Percentiles rank a stretch among this genome's conserved stretches.
Conservation (phyloP, 352 stramenopile genomes). For the Elongisporangium prolatum region DNA sequence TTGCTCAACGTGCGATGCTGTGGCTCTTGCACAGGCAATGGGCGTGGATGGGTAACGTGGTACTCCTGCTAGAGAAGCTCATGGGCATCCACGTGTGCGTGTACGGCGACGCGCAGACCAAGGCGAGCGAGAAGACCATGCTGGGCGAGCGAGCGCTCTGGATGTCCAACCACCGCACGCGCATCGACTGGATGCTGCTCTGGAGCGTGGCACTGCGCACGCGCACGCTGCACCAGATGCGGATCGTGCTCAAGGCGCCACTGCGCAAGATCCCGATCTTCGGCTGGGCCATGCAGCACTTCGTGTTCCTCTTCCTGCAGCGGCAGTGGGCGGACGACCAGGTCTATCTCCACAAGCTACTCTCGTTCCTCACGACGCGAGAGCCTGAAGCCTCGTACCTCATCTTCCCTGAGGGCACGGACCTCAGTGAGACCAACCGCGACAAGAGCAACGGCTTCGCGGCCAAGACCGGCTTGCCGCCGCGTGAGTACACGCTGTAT, state of each 20-base stretch:
- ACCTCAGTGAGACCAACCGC: slow-evolving; percentile 61
- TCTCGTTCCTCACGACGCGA: slow-evolving; percentile 43
- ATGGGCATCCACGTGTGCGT: slow-evolving; percentile 56
- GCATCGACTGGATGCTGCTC: slow-evolving; percentile 84
- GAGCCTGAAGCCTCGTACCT: slow-evolving; percentile 65
- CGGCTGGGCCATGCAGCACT: slow-evolving; percentile 84
- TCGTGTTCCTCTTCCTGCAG: slow-evolving; percentile 81
- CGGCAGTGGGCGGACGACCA: slow-evolving; percentile 64
- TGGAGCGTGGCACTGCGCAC: slow-evolving; percentile 66
- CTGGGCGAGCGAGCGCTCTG: slow-evolving; percentile 57
- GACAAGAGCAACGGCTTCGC: slow-evolving; percentile 61
- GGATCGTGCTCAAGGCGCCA: slow-evolving; percentile 76
- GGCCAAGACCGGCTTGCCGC: slow-evolving; percentile 33
- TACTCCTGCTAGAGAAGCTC: slow-evolving; percentile 60
- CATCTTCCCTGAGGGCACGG: slow-evolving; percentile 79
- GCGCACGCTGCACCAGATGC: slow-evolving; percentile 41
- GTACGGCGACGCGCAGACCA: slow-evolving; percentile 53
- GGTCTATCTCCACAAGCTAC: slow-evolving; percentile 36
- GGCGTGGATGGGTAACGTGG: slow-evolving; percentile 71
- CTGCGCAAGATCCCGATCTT: slow-evolving; percentile 71
- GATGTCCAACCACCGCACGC: slow-evolving; percentile 77
- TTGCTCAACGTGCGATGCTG: neutral
- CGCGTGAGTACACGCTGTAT: slow-evolving; percentile 65
- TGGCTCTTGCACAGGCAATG: slow-evolving; percentile 46
- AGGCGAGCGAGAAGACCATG: slow-evolving; percentile 41